These are phyloP conservation scores for Athelia sp. DNA, from an alignment of 1,284 basidiomycete genomes.

Conservation along the genomic window DNA sequence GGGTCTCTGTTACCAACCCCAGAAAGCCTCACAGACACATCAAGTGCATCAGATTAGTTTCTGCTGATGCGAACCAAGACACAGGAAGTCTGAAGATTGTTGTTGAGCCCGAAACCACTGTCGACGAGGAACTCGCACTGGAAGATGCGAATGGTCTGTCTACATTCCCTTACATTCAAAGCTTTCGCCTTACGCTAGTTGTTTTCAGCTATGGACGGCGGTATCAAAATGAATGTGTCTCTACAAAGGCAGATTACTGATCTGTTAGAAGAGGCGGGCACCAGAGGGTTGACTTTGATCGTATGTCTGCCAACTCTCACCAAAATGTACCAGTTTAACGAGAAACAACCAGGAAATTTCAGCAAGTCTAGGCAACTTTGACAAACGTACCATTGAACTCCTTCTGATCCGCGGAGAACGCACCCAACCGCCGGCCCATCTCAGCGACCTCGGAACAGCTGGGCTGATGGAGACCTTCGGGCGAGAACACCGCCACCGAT, in stretches of 20 bases:
- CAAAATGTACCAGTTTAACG: too few relatives aligned
- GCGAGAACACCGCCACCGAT: constrained; percentile 75
- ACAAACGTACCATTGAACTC: constrained; percentile 74
- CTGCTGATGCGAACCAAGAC: constrained; percentile 24
- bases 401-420: constrained; percentile 66
- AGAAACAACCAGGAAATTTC: constrained; percentile 55
- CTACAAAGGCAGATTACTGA: constrained; percentile 74
- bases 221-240: constrained; percentile 55
- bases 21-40: constrained; percentile 42
- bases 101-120: constrained; percentile 28
- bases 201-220: constrained; percentile 16
- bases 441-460: constrained; percentile 62
- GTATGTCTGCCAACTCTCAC: constrained; percentile 29
- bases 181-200: too few relatives aligned
- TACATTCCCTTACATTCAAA: constrained; percentile 1
- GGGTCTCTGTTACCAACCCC: constrained; percentile 54
- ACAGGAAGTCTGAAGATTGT: constrained; percentile 29
- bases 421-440: constrained; percentile 57
- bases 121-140: constrained; percentile 29
- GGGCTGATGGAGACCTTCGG: constrained; percentile 72
- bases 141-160: constrained; percentile 15
- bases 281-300: constrained; percentile 63
- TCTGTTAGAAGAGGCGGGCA: constrained; percentile 60
- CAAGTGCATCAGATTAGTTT: constrained; percentile 58
- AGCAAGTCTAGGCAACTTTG: constrained; percentile 58